These are phyloP conservation scores for Psidium guajava DNA, from an alignment of 345 rosid species.

Conservation along the genomic window DNA sequence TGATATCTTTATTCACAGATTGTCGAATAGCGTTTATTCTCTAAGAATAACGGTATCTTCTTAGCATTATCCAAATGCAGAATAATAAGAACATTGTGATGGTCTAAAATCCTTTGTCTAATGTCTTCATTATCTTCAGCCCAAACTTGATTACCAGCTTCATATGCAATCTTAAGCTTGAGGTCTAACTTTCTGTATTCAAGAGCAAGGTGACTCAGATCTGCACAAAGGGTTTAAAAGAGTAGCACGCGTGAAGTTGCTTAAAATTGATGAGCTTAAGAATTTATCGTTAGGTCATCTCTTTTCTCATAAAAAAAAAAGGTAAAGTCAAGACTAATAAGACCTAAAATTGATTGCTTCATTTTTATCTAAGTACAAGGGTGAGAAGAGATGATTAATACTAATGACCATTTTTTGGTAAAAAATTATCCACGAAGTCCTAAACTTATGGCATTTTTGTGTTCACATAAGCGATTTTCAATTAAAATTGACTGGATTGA, in stretches of 20 bases:
- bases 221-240: neutral
- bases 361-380: neutral
- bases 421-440: too few relatives aligned
- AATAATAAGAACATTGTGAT: too few relatives aligned
- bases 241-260: neutral
- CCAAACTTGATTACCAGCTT: neutral
- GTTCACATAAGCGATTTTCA: too few relatives aligned
- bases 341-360: fast-evolving
- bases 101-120: too few relatives aligned
- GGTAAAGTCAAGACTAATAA: neutral
- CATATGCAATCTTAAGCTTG: neutral
- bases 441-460: too few relatives aligned
- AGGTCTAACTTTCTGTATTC: neutral
- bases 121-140: neutral
- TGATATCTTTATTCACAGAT: too few relatives aligned
- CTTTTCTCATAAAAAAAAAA: neutral
- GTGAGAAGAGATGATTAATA: neutral
- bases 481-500: too few relatives aligned
- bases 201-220: neutral
- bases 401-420: neutral
- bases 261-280: neutral
- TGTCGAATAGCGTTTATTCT: too few relatives aligned
- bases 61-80: too few relatives aligned
- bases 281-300: neutral
- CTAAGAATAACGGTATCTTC: too few relatives aligned